phyloP scores from a whole-genome alignment of 1,139 yeast species.

The Hansenula sp. region DNA sequence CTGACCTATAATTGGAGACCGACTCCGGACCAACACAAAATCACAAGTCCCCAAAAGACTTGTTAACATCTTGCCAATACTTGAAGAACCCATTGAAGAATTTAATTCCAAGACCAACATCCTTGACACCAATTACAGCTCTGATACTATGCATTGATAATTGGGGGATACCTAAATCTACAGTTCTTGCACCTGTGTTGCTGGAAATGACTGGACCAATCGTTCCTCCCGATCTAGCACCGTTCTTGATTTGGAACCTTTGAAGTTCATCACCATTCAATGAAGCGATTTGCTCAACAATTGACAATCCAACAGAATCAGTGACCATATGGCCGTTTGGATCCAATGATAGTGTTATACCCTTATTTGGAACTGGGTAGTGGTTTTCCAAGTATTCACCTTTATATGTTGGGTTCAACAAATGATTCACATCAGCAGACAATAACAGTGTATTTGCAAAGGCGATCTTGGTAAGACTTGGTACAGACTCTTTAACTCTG shows the following conservation, averaged over 20 bases:
- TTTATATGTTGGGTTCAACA: slow-evolving; percentile 60
- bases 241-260: slow-evolving; percentile 68
- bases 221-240: slow-evolving; percentile 73
- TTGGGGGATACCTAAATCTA: slow-evolving; percentile 77
- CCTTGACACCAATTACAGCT: slow-evolving; percentile 70
- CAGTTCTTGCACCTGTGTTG: slow-evolving; percentile 67
- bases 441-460: slow-evolving; percentile 55
- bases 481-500: slow-evolving; percentile 20
- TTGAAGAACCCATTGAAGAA: slow-evolving; percentile 62
- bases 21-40: too few species aligned
- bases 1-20: too few species aligned
- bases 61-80: slow-evolving; percentile 52
- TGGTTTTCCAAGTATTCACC: slow-evolving; percentile 65
- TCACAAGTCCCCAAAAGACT: slow-evolving; percentile 39
- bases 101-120: slow-evolving; percentile 61
- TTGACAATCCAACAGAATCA: slow-evolving; percentile 64
- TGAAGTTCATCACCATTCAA: slow-evolving; percentile 61
- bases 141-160: slow-evolving; percentile 80
- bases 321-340: slow-evolving; percentile 82
- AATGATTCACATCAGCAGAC: slow-evolving; percentile 67
- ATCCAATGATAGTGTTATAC: slow-evolving; percentile 67
- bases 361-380: slow-evolving; percentile 75
- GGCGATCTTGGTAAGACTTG: slow-evolving; percentile 27
- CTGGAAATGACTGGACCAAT: slow-evolving; percentile 70
- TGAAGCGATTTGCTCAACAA: slow-evolving; percentile 62